These are phyloP conservation scores for Penicillium waksmanii DNA, from an alignment of 495 filamentous ascomycete genomes.

Conservation along the genomic window DNA sequence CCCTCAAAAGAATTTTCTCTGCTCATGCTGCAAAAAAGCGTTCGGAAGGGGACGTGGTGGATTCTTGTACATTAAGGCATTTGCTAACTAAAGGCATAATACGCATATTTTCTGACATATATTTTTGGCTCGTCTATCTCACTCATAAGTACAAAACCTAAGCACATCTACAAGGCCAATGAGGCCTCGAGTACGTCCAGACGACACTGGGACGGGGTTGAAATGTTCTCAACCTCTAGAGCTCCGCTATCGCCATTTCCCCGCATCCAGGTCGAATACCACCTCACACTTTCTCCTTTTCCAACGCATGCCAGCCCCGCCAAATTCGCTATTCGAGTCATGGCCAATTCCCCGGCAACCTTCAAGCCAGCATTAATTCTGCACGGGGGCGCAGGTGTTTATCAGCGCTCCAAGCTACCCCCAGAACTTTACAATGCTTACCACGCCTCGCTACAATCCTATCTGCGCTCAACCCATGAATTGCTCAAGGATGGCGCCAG, in stretches of 20 bases:
- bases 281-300: too few relatives aligned
- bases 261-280: too few relatives aligned
- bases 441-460: constrained; percentile 64
- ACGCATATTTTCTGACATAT: constrained; percentile 28
- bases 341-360: constrained; percentile 14
- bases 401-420: constrained; percentile 69
- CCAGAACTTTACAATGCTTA: constrained; percentile 62
- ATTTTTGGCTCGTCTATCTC: not conserved
- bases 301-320: not conserved
- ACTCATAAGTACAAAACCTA: too few relatives aligned
- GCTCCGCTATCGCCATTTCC: too few relatives aligned
- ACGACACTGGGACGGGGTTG: too few relatives aligned
- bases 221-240: too few relatives aligned
- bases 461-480: constrained; percentile 51
- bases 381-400: constrained; percentile 86
- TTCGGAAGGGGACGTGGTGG: constrained; percentile 24
- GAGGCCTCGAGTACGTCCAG: too few relatives aligned
- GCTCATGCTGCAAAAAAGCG: constrained; percentile 28
- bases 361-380: constrained; percentile 74
- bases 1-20: constrained; percentile 25
- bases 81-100: constrained; percentile 42
- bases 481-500: constrained; percentile 48
- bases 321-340: not conserved
- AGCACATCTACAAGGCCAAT: too few relatives aligned
- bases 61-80: constrained; percentile 49